Conservation (phyloP, 345 rosid genomes). For the Lenwebbia sp. region DNA sequence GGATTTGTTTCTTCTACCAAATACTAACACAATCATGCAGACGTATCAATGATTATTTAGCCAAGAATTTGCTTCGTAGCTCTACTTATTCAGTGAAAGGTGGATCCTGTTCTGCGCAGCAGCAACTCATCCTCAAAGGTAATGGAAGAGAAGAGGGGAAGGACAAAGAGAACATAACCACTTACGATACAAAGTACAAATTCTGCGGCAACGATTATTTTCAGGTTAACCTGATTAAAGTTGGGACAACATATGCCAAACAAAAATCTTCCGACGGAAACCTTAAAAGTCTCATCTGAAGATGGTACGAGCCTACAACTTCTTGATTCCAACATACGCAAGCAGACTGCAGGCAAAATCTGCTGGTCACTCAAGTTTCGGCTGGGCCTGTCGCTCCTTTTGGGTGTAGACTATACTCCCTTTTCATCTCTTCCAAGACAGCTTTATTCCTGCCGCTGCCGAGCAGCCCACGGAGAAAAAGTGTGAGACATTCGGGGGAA, state of each 20-base stretch:
- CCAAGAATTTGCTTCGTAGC: neutral
- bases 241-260: neutral
- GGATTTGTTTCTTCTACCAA: neutral
- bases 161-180: neutral
- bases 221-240: neutral
- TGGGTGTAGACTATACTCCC: slow-evolving; percentile 55
- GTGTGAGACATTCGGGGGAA: neutral
- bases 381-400: slow-evolving; percentile 27
- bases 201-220: neutral
- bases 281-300: neutral
- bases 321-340: neutral
- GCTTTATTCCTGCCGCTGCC: slow-evolving; percentile 65
- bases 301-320: neutral
- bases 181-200: neutral
- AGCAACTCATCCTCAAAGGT: neutral
- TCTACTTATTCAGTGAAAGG: neutral
- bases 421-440: slow-evolving; percentile 88
- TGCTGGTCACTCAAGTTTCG: neutral
- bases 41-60: neutral
- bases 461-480: neutral
- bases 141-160: neutral
- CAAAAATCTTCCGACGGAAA: neutral
- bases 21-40: too few relatives aligned
- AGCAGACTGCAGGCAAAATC: neutral
- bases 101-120: neutral